Base-by-base conservation (phyloP, 2,329 filamentous ascomycete species). In the Fusarium goolgardi region DNA sequence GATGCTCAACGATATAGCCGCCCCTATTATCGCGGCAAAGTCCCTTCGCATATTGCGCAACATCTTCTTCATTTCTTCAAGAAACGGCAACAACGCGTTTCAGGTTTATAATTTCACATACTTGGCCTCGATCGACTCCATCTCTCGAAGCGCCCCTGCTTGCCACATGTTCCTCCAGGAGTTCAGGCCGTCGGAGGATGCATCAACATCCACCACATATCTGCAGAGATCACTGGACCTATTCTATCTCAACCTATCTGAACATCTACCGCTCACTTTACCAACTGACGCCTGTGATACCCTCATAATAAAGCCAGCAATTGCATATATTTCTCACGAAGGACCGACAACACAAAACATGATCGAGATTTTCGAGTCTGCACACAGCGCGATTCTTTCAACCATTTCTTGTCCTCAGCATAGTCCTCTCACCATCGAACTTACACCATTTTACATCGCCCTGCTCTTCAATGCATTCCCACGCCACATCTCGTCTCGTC, bases 21-120 rank as follows among this genome's bases (percentile, higher is more conserved):
- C 90, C 2, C 89, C 91, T 0, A 80, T 82, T 16, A 81, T 96
- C 18, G 92, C 92, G 8, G 82, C 88, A 45, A 91, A 91, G 75
- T 87, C 90, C 2, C 83, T 97, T 18, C 88, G 91, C 63, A 88
- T 88, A 15, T 85, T 97, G 13, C 89, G 93, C 29, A 91, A 92
- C 72, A 81, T 96, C 21, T 93, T 90, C 78, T 97, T 97, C 76
- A 88, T 97, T 65, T 93, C 92, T 1, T 90, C 89, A 16, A 86
- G 92, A 39, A 85, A 92, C 56, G 90, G 91, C 21, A 89, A 90
- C 57, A 87, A 86, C 63, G 85, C 88, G 2, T 97, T 96, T 73
- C 92, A 94, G 55, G 91, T 93, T 59, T 95, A 97, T 78, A 89
- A 86, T 3, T 97, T 97, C 75, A 90, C 93, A 27, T 93, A 94